phyloP scores from a whole-genome alignment of 2,329 filamentous ascomycete genomes.

The Verticillium alfalfae region DNA sequence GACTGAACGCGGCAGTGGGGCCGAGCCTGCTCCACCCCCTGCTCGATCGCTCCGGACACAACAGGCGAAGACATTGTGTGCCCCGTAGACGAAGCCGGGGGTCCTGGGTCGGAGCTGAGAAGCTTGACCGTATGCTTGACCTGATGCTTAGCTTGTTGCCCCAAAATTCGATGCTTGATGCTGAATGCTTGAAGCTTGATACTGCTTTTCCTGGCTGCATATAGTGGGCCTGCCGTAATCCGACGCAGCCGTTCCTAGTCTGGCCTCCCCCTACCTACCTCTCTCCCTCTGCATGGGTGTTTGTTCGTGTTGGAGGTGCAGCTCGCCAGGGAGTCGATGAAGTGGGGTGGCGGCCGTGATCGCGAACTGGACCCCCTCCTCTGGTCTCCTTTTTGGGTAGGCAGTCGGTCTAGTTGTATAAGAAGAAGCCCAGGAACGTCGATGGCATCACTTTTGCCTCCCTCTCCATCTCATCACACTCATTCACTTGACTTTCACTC shows the following conservation, averaged over 20 bases:
- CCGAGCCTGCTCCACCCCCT: neutral
- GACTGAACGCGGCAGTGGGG: neutral
- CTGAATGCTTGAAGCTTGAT: neutral
- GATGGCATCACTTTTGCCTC: neutral
- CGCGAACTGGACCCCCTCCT: neutral
- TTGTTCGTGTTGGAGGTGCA: no score
- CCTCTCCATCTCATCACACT: neutral
- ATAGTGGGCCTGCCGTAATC: neutral
- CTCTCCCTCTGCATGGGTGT: neutral
- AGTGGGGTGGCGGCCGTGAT: neutral
- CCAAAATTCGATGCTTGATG: no score
- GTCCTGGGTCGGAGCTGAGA: neutral
- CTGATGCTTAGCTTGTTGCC: neutral
- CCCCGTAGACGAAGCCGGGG: neutral
- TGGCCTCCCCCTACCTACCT: neutral
- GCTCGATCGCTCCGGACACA: neutral
- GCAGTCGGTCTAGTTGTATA: neutral
- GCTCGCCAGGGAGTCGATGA: neutral
- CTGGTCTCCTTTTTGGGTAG: neutral
- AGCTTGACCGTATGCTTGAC: neutral
- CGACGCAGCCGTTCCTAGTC: neutral
- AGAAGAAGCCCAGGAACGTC: neutral
- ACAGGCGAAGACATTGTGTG: neutral
- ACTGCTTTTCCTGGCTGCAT: neutral
- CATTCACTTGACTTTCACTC: conserved; percentile 3